Base-by-base conservation (phyloP, 2,329 filamentous ascomycete species). In the Alternaria longipes region DNA sequence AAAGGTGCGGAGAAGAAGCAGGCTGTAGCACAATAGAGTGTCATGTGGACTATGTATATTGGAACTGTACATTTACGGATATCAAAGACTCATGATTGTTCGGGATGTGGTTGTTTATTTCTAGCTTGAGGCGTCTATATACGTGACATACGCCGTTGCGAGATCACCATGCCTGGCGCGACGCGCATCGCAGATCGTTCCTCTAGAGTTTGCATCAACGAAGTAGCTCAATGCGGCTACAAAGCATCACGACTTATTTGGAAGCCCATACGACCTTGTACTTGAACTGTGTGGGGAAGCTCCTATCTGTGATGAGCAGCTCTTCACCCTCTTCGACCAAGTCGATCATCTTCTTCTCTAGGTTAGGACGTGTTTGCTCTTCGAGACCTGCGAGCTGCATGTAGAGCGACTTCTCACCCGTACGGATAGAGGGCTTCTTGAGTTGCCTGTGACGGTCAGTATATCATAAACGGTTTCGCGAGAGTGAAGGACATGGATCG, bases 231-330 rank as follows among this genome's bases (percentile, higher is more conserved):
- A 28, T 20, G n/a, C 14, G 28, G 7, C 1, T 26, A 50, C 12
- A n/a, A 50, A 3, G 24, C n/a, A 24, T 22, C 20, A 22, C 36
- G 5, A 36, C 20, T 40, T 56, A 60, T 22, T 60, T 60, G 28
- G 58, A 46, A 24, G 53, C 56, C 73, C 85, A 88, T 5, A 82
- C 75, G 58, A 89, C 72, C 70, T 84, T 85, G 78, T 85, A 90
- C 67, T 86, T 85, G 80, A 88, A 89, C 74, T 91, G 87, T 26
- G 92, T 89, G 34, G 89, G 87, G 75, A 96, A 95, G 1, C 93
- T 92, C n/a, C 92, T 91, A 78, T 98, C 94, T 16, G 92, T 94
- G 47, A 99, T 90, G n/a, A 89, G 92, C 49, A 99, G 86, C 79
- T 97, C 93, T 75, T 97, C 91, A 12, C 93, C 93, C 70, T 93